Conservation (phyloP, 352 stramenopile genomes). For the Phytophthora uliginosa region DNA sequence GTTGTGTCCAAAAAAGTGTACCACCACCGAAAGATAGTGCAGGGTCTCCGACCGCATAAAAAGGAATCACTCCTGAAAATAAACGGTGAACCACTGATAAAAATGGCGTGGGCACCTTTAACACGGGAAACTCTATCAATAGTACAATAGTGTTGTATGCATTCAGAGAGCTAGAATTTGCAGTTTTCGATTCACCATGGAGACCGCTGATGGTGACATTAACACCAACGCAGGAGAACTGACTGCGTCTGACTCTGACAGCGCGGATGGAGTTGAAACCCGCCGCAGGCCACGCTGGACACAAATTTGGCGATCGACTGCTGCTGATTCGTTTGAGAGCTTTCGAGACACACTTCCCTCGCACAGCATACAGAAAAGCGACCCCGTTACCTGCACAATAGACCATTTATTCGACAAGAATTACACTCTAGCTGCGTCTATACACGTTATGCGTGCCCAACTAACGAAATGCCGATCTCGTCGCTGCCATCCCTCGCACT, state of each 20-base stretch:
- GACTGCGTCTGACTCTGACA: background rate
- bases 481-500: background rate
- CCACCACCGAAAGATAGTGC: background rate
- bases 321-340: background rate
- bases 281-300: background rate
- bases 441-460: background rate
- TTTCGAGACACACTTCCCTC: background rate
- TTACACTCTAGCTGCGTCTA: background rate
- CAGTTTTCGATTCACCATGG: background rate
- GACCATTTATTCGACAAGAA: background rate
- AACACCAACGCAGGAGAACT: background rate
- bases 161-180: too few species aligned
- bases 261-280: background rate
- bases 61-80: background rate
- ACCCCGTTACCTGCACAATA: background rate
- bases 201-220: background rate
- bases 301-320: background rate
- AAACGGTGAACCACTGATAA: background rate
- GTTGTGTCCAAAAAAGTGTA: background rate
- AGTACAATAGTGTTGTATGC: background rate
- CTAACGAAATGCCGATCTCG: background rate
- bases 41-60: background rate
- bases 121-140: background rate
- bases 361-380: background rate
- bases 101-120: background rate